Percentiles rank a stretch among this genome's conserved stretches.
Evolutionary conservation across 2,329 filamentous ascomycete species (phyloP).

Genomic region (Pyrenochaeta sp.): DNA sequence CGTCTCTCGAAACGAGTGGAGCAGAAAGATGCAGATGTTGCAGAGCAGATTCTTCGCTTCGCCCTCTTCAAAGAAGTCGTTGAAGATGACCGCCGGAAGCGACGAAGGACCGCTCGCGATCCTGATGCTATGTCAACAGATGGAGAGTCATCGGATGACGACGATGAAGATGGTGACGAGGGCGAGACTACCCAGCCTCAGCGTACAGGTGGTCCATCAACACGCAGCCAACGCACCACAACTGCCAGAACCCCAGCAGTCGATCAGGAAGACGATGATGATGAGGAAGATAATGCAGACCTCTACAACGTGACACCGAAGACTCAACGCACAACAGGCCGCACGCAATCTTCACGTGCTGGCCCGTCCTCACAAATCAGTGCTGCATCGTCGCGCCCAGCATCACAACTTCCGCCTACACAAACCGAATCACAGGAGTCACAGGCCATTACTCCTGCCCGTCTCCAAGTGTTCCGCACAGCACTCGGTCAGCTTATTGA

Average conservation of each 20-base stretch:
- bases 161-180: conserved; percentile 66
- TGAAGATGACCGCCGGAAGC: conserved; percentile 77
- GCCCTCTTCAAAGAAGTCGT: conserved; percentile 97
- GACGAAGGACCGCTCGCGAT: conserved; percentile 74
- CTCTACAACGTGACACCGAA: conserved; percentile 61
- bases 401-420: conserved; percentile 71
- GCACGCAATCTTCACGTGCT: conserved; percentile 43
- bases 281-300: conserved; percentile 63
- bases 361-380: conserved; percentile 67
- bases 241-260: conserved; percentile 43
- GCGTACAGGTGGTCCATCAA: conserved; percentile 50
- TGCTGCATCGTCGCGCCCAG: conserved; percentile 80
- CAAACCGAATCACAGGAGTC: conserved; percentile 53
- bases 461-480: conserved; percentile 78
- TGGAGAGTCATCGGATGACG: conserved; percentile 65
- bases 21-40: conserved; percentile 84
- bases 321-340: conserved; percentile 53
- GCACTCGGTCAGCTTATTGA: conserved; percentile 84
- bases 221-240: conserved; percentile 38
- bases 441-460: conserved; percentile 64
- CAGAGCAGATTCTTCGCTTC: conserved; percentile 89
- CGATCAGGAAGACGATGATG: conserved; percentile 53
- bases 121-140: conserved; percentile 63
- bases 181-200: conserved; percentile 33
- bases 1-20: conserved; percentile 88